phyloP scores from a whole-genome alignment of 1,284 basidiomycete species.

The Ustilago cynodontis region DNA sequence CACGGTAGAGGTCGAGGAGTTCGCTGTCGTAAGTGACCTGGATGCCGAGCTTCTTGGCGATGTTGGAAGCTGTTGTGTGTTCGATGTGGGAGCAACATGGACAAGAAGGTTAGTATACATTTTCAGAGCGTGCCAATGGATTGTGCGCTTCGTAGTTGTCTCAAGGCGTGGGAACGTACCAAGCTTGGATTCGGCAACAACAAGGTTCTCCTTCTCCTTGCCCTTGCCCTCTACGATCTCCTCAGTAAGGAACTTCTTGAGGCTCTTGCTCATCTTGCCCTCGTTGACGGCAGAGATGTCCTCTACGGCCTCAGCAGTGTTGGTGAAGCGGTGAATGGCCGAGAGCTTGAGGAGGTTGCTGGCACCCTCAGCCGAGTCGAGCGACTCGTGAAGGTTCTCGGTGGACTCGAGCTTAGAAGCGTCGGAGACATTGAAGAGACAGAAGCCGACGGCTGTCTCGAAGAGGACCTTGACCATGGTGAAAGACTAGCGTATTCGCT shows the following conservation, averaged over 20 bases:
- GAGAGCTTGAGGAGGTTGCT: slow-evolving; percentile 86
- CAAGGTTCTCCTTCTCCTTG: slow-evolving; percentile 77
- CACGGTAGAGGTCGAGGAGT: slow-evolving; percentile 89
- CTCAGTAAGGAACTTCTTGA: slow-evolving; percentile 92
- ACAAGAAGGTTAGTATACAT: slow-evolving; percentile 6
- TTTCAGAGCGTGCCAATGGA: background rate
- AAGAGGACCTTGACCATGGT: slow-evolving; percentile 69
- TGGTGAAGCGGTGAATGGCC: slow-evolving; percentile 94
- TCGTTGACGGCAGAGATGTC: slow-evolving; percentile 92
- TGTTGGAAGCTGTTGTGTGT: slow-evolving; percentile 73
- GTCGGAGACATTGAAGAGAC: slow-evolving; percentile 95
- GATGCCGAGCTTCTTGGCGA: slow-evolving; percentile 93
- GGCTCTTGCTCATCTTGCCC: slow-evolving; percentile 89
- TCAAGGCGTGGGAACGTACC: slow-evolving; percentile 75
- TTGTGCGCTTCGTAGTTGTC: background rate
- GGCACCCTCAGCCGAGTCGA: slow-evolving; percentile 89
- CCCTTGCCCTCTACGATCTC: slow-evolving; percentile 89
- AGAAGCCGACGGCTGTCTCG: slow-evolving; percentile 78
- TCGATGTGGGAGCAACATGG: background rate
- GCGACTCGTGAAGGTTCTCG: slow-evolving; percentile 89
- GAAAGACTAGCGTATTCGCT: slow-evolving; percentile 9
- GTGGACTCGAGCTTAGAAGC: slow-evolving; percentile 83
- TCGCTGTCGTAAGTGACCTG: slow-evolving; percentile 80
- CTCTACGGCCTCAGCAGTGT: slow-evolving; percentile 97
- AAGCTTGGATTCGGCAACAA: slow-evolving; percentile 90